phyloP scores from a whole-genome alignment of 441 rosid genomes.

The Pelargonium australe region DNA sequence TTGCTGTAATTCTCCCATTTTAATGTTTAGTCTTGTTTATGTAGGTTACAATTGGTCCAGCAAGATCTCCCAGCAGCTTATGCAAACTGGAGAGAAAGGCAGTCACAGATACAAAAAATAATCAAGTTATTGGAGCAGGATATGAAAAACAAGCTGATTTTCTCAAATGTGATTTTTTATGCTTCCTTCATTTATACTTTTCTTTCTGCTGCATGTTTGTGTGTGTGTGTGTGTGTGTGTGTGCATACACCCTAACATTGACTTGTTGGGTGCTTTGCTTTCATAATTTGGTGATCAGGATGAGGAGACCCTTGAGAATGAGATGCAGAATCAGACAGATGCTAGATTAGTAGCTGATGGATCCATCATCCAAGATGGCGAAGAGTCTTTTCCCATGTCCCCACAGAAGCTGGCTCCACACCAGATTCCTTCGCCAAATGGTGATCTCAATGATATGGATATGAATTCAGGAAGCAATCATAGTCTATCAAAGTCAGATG shows the following conservation, averaged over 20 bases:
- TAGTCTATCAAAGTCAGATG: conserved; percentile 35
- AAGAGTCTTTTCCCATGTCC: conserved; percentile 44
- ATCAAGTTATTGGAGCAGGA: conserved; percentile 56
- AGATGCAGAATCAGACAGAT: conserved; percentile 22
- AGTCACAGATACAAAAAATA: conserved; percentile 45
- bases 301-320: conserved; percentile 18
- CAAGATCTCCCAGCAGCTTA: conserved; percentile 68
- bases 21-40: conserved; percentile 17
- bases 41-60: conserved; percentile 64
- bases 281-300: conserved; percentile 23
- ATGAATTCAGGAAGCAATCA: conserved; percentile 34
- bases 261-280: not conserved
- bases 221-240: not conserved
- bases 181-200: not conserved
- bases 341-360: conserved; percentile 25
- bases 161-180: conserved; percentile 44
- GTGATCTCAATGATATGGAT: conserved; percentile 30
- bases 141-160: conserved; percentile 39
- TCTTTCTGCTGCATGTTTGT: not conserved
- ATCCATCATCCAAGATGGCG: conserved; percentile 34
- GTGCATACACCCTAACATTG: not conserved
- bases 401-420: conserved; percentile 35
- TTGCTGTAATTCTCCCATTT: conserved; percentile 5
- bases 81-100: conserved; percentile 56
- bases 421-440: conserved; percentile 35